Evolutionary conservation across 805 yeast species (phyloP).

Genomic region (Hanseniaspora vineae): DNA sequence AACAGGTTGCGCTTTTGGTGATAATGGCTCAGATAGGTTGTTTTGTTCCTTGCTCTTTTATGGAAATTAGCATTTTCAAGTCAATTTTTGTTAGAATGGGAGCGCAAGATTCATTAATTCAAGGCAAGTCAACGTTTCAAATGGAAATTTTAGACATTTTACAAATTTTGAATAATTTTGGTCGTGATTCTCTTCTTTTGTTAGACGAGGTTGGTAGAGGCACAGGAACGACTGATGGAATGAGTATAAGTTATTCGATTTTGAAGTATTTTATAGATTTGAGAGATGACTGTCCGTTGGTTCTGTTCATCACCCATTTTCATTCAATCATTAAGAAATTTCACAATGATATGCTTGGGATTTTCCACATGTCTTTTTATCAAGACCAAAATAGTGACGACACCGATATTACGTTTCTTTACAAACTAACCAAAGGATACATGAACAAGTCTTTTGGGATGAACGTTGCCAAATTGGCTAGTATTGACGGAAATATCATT

Average conservation of each 20-base stretch:
- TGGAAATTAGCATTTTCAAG: slow-evolving; percentile 55
- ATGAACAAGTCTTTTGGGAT: slow-evolving; percentile 66
- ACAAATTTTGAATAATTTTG: slow-evolving; percentile 66
- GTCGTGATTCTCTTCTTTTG: slow-evolving; percentile 58
- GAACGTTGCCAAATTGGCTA: slow-evolving; percentile 72
- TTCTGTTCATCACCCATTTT: slow-evolving; percentile 77
- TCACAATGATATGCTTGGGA: slow-evolving; percentile 31
- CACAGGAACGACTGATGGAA: slow-evolving; percentile 72
- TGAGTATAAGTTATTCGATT: slow-evolving; percentile 65
- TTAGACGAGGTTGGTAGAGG: slow-evolving; percentile 96
- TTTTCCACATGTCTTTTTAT: slow-evolving; percentile 61
- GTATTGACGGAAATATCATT: slow-evolving; percentile 36
- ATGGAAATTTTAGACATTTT: slow-evolving; percentile 95
- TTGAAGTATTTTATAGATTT: slow-evolving; percentile 39
- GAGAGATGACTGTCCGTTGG: slow-evolving; percentile 33
- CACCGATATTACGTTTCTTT: slow-evolving; percentile 39
- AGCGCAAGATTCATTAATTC: slow-evolving; percentile 62
- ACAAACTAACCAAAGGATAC: slow-evolving; percentile 35
- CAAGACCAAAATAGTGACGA: slow-evolving; percentile 27
- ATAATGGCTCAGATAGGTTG: slow-evolving; percentile 72
- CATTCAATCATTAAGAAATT: slow-evolving; percentile 45
- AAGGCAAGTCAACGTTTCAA: slow-evolving; percentile 79
- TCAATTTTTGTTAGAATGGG: slow-evolving; percentile 56
- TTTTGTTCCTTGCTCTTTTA: slow-evolving; percentile 54
- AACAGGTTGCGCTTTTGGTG: slow-evolving; percentile 57